Base-by-base conservation (phyloP, 352 stramenopile species). In the Phytopythium vexans region DNA sequence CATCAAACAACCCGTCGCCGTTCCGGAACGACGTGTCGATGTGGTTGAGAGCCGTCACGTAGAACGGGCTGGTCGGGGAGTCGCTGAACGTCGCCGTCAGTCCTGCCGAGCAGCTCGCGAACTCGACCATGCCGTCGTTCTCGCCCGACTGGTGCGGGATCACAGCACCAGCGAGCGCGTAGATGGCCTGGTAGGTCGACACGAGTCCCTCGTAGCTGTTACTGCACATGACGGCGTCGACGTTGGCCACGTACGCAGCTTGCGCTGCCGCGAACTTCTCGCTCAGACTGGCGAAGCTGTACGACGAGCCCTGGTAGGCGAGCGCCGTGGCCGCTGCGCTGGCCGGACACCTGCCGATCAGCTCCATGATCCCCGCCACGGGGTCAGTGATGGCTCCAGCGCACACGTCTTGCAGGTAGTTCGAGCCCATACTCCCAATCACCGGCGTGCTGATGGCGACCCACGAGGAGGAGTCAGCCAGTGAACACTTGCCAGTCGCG, bases 61-160 rank as follows among this genome's bases (percentile, higher is more conserved):
- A 89, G 56, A 64, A 69, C 14, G 32, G 15, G 49, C 60, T 79
- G 11, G 61, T 51, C 58, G 82, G 85, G 9, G 52, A 52, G 31
- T 49, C 59, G 32, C 55, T 52, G n/a, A 82, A 86, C 27, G 64
- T 46, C 1, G 52, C 35, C 3, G 59, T 41, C 0, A 84, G 50
- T 0, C 72, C 72, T 8, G 58, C 66, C 2, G 59, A 39, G 47
- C 77, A 88, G 50, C 74, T 86, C 31, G 50, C 33, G 43, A 67
- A 85, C 49, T 84, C 74, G 10, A 88, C 68, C 38, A 71, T 70
- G 3, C 73, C 70, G 54, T 83, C 73, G 51, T 75, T 77, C 33
- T 65, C 41, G 14, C 49, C 35, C 1, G 66, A 73, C n/a, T 68
- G 45, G 49, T 80, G 67, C 0, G 66, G 66, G 10, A 73, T 32